Base-by-base conservation (phyloP, 2,329 filamentous ascomycete species). In the Beauveria medogensis region DNA sequence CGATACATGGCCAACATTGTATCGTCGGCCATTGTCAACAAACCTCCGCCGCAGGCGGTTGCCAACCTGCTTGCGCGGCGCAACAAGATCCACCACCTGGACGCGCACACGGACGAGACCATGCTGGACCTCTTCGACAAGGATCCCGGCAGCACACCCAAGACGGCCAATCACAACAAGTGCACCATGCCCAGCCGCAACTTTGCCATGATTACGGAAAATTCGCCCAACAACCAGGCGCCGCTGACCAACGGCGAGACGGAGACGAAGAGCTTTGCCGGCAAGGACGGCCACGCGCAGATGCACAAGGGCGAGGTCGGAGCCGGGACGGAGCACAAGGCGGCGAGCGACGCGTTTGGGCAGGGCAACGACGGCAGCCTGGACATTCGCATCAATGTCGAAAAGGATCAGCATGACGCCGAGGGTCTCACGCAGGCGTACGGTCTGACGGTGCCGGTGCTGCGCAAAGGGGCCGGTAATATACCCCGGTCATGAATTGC, bases 1-100 rank as follows among this genome's bases (percentile, higher is more conserved):
- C 85, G 94, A 60, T 97, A 97, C 74, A 97, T 99, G 86, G 89
- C 88, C 55, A 99, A 99, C 69, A 82, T 99, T 22, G 83, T 97
- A 58, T 96, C 92, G 6, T 97, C 92, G 1, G 92, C 92, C 37
- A 97, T 99, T 69, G 92, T 95, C 66, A 97, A 99, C 72, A 93
- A 93, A 67, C 94, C 94, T 2, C 91, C 92, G 16, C 91, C 93
- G 1, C 85, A 88, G 72, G 92, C 76, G 67, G 89, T 99, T 69
- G 92, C 92, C 12, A 96, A 99, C 72, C 84, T 96, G 53, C 82
- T 99, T 59, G 93, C 96, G 62, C 87, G 88, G 70, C 84, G 94
- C 63, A 97, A 97, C 79, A 97, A 87, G 75, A 83, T 89, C 55
- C 86, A 89, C 67, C 86, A 89, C 65, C 74, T 89, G 54, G 82